These are phyloP conservation scores for Mycena sanguinolenta DNA, from an alignment of 768 basidiomycete species.

Conservation along the genomic window DNA sequence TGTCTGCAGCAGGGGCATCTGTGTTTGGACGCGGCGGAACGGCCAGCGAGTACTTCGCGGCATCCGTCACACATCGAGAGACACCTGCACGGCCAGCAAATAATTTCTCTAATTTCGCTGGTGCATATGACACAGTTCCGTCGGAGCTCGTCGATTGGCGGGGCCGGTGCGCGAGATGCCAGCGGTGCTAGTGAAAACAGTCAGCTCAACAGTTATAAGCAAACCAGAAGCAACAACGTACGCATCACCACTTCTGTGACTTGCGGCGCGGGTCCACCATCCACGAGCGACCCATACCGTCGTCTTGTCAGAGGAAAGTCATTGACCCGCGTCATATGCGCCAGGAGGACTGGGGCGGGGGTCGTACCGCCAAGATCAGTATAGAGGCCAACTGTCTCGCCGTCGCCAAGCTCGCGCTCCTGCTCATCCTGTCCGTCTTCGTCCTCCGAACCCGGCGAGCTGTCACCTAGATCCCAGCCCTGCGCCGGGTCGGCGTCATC, in stretches of 20 bases:
- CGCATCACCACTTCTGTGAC: slow-evolving; percentile 30
- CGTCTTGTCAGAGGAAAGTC: slow-evolving; percentile 64
- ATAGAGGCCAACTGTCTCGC: slow-evolving; percentile 65
- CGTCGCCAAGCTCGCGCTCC: slow-evolving; percentile 38
- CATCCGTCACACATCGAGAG: slow-evolving; percentile 63
- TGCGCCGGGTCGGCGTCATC: slow-evolving; percentile 17
- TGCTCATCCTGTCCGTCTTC: slow-evolving; percentile 26
- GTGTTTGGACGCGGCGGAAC: slow-evolving; percentile 69
- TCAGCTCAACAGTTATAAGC: neutral
- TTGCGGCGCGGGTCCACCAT: slow-evolving; percentile 40
- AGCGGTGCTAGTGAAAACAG: slow-evolving; percentile 32
- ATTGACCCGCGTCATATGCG: slow-evolving; percentile 62
- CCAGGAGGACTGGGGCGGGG: slow-evolving; percentile 61
- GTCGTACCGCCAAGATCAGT: slow-evolving; percentile 61
- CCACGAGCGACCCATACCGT: slow-evolving; percentile 56
- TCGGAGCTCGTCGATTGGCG: slow-evolving; percentile 37
- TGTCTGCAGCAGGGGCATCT: slow-evolving; percentile 78
- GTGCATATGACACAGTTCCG: slow-evolving; percentile 79
- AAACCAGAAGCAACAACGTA: slow-evolving; percentile 1
- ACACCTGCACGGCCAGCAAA: slow-evolving; percentile 90
- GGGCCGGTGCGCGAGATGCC: slow-evolving; percentile 36
- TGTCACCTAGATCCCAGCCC: slow-evolving; percentile 17
- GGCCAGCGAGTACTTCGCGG: slow-evolving; percentile 69
- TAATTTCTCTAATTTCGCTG: slow-evolving; percentile 74
- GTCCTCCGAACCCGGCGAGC: slow-evolving; percentile 28